Evolutionary conservation across 108 stramenopile species (phyloP), one percentile per base, ranked within the genome.

Genomic region (Parietichytrium sp.): DNA sequence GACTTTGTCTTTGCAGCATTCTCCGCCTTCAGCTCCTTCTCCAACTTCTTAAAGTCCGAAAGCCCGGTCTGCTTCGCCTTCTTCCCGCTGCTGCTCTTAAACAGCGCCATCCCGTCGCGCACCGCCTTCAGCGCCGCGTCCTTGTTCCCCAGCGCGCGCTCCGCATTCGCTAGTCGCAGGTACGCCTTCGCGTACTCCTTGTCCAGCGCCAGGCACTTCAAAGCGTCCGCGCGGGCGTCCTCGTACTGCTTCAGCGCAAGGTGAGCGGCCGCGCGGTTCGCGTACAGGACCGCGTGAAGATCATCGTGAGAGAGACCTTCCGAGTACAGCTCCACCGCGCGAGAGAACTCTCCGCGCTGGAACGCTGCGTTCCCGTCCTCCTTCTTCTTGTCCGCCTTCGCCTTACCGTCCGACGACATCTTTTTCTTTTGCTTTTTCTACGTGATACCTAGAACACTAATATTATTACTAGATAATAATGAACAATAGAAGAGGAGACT

Each of bases 121-220:
- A 72, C 42, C 10, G 45, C 61, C 38, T 42, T 33, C 61, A 72
- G 20, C 8, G 61, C 61, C 61, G 36, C 61, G 23, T 72, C 61
- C 23, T 10, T 10, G 61, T 72, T 72, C 13, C 20, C 20, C 38
- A 72, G 61, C 61, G 36, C 61, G 38, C 45, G 36, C 33, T 72
- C 61, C 38, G 61, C 61, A 33, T n/a, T 72, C 61, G 61, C 61
- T 23, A 72, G 61, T 6, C 61, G 61, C 61, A 72, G 42, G 45
- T 72, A 72, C 38, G 79, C 79, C 23, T 80, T 29, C 27, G 16
- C 49, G 52, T 47, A 52, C 18, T 31, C 23, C 2, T 29, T 33
- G 52, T 80, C 79, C 15, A 53, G 8, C 18, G 27, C 51, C 8
- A 80, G 27, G 18, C 18, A 27, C 20, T 52, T 80, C 52, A 38